Evolutionary conservation across 139 green algal species (phyloP), one percentile per base, ranked within the genome.

Genomic region (Chlorella sp.): DNA sequence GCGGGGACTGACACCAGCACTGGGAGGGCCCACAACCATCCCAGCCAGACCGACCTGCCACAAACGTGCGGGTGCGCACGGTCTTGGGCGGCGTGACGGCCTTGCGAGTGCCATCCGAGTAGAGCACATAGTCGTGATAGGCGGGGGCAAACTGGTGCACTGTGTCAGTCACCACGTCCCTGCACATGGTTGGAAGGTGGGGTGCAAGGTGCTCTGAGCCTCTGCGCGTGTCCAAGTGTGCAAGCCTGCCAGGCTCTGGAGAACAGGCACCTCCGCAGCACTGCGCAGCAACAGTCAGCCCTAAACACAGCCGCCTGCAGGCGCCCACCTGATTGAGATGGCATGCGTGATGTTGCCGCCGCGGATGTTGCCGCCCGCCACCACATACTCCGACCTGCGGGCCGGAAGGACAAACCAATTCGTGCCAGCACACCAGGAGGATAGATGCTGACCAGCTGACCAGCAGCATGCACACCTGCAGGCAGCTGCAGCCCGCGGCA

Each of bases 71-170:
- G 0, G 88, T 63, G 36, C 86, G 72, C 34, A 90, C 86, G 23
- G 75, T 87, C 44, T 84, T 82, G 47, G 78, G 56, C 5, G 55
- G 81, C 36, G 63, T 63, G 38, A n/a, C 84, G 65, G 84, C 86
- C 76, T 95, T 94, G 65, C 91, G 90, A 23, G 88, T 89, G 26
- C 92, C 92, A 74, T 97, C 94, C 9, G 79, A 93, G 91, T 99
- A 98, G 38, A 99, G 92, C 74, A 98, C 95, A 78, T 99, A 99
- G 78, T 98, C 90, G 39, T 96, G 92, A 90, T 99, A 99, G 34
- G 92, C 91, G 0, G 96, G 94, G 32, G 95, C 96, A 89, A 99
- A 99, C 90, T 96, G 93, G 82, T 98, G 95, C 44, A 98, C 89
- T 30, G 95, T 97, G 85, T 99, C 96, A 4, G 86, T 88, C 1